Base-by-base conservation (phyloP, 2,329 filamentous ascomycete species). In the Penicillium sp. region DNA sequence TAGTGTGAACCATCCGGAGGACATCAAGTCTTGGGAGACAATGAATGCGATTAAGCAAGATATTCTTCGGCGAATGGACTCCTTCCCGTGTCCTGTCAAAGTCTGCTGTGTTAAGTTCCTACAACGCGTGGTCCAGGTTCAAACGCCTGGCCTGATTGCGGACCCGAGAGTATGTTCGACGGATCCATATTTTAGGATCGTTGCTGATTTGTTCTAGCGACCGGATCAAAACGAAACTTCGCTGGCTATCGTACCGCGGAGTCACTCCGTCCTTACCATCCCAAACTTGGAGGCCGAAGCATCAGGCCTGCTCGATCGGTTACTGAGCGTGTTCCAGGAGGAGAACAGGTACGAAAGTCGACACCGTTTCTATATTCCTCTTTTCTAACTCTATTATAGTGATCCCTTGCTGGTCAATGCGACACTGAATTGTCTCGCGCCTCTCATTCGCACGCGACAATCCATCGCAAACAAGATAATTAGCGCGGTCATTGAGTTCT, bases 41-140 rank as follows among this genome's bases (percentile, higher is more conserved):
- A 95, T 97, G 82, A 79, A 83, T 46, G 81, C 84, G 9, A 92
- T 97, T 72, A 98, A 98, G 75, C 83, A 87, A 47, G 87, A 85
- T 62, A 93, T 98, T 59, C 72, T 98, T 52, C 83, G 82, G 52
- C 83, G 93, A 64, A 96, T 95, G 92, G 92, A 96, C 61, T 81
- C 78, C 38, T 85, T 88, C 15, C 75, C 82, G 12, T 79, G 86
- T 10, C 86, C 89, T 2, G 82, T 97, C 55, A 86, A 86, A 62
- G 86, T 97, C 68, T 95, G 90, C 77, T 97, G 93, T 75, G 86
- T 97, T 78, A 98, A 98, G 72, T 98, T 98, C 70, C 86, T 89
- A 32, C 92, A 98, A 74, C 84, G 89, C 56, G 89, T 97, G 39
- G 87, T 98, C 39, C 81, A 96, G 58, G 88, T 90, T 15, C 92